Evolutionary conservation across 495 filamentous ascomycete species (phyloP), one percentile per base, ranked within the genome.

Genomic region (Cladorrhinum samala): DNA sequence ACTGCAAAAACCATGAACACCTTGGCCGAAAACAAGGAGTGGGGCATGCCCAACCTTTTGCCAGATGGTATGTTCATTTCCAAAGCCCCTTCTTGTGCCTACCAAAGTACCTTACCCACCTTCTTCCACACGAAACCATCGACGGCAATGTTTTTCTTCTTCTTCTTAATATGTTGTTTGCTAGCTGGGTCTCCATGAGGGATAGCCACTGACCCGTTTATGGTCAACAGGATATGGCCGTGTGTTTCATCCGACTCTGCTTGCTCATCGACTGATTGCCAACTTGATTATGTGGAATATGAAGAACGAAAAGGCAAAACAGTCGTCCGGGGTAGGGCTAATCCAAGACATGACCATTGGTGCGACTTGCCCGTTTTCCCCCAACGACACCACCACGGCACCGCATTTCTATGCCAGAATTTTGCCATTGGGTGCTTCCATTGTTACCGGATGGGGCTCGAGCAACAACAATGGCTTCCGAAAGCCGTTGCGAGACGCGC

Each of bases 401-500:
- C 27, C 27, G 11, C 11, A 5, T 11, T 55, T 62, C 25, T 54
- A 48, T 9, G 63, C 79, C 4, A 66, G 75, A 0, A 63, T 80
- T 14, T 56, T 80, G 58, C 72, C 76, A 1, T 62, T 82, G 0
- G 77, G 78, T 0, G 77, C 73, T 2, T 80, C 76, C 3, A 77
- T 81, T 50, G 78, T 74, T 1, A 59, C 54, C 20, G 78, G 78
- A 0, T 70, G 66, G 19, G 53, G 46, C 1, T 75, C 71, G 0
- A 54, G 50, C 0, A 68, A 72, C 54, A 55, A 58, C 3, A 78
- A 79, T 58, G 78, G 68, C 17, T 71, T 63, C 50, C 60, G 66
- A 19, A 48, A 58, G 16, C 45, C 9, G 9, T 50, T 68, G 1
- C 50, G 66, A 4, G 52, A 57, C 14, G 46, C 54, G 50, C 56